Evolutionary conservation across 441 rosid species (phyloP).

Genomic region (Adansonia madagascariensis): DNA sequence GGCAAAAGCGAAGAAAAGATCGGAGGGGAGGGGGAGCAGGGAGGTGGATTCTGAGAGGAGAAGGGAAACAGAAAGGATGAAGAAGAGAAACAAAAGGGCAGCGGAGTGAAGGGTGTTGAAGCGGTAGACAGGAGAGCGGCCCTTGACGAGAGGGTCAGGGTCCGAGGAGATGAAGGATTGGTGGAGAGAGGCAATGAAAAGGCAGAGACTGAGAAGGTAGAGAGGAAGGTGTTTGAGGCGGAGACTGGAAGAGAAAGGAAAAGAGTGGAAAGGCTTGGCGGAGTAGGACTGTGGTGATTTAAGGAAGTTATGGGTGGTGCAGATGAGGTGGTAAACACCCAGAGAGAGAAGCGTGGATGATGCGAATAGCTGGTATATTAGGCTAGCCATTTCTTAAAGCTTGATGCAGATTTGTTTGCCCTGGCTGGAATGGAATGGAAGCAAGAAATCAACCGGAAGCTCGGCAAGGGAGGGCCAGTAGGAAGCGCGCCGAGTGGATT

Average conservation of each 20-base stretch:
- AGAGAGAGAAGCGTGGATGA: conserved; percentile 71
- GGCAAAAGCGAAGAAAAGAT: conserved; percentile 71
- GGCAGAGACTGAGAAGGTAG: conserved; percentile 59
- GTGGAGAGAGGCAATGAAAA: conserved; percentile 70
- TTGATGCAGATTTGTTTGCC: too few relatives aligned
- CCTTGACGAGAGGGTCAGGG: conserved; percentile 84
- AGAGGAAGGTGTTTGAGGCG: conserved; percentile 64
- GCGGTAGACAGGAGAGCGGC: conserved; percentile 83
- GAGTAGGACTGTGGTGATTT: conserved; percentile 77
- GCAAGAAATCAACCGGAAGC: neutral
- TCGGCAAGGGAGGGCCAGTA: too few relatives aligned
- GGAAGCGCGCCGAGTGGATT: too few relatives aligned
- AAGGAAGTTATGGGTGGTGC: conserved; percentile 60
- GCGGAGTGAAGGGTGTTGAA: conserved; percentile 82
- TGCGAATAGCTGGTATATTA: conserved; percentile 60
- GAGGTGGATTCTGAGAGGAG: conserved; percentile 52
- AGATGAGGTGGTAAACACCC: conserved; percentile 75
- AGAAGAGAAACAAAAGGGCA: conserved; percentile 76
- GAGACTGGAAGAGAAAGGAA: conserved; percentile 45
- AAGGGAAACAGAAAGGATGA: conserved; percentile 58
- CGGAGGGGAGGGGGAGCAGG: neutral
- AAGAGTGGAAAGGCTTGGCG: conserved; percentile 78
- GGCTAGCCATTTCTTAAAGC: conserved; percentile 2
- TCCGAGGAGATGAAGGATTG: conserved; percentile 65
- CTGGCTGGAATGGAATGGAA: neutral